Percentiles rank a stretch among this genome's conserved stretches.
Evolutionary conservation across 176 grass and related monocot genomes (phyloP).

Genomic region (Oryza rufipogon): DNA sequence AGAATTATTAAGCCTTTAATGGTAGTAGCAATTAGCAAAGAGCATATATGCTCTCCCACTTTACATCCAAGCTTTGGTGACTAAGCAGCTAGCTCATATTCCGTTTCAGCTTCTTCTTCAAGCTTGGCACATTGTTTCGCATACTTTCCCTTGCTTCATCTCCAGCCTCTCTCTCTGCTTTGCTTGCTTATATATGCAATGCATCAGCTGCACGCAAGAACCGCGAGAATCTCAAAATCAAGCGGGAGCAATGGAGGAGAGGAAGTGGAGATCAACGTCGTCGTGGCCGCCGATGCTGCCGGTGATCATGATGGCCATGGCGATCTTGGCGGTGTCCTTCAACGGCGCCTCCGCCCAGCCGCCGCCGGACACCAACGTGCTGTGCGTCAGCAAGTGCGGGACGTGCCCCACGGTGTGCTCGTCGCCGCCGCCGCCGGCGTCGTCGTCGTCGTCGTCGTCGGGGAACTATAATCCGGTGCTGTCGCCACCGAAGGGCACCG

Average conservation of each 20-base stretch:
- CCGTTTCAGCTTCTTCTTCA: constrained; percentile 37
- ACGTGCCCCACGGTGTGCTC: constrained; percentile 69
- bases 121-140: too few relatives aligned
- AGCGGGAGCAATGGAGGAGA: neutral
- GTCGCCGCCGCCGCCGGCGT: constrained; percentile 29
- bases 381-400: constrained; percentile 77
- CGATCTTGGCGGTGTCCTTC: neutral
- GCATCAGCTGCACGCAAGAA: neutral
- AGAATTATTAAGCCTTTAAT: constrained; percentile 25
- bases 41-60: constrained; percentile 42
- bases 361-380: constrained; percentile 49
- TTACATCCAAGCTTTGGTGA: constrained; percentile 39
- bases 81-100: constrained; percentile 36
- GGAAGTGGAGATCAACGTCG: neutral
- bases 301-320: neutral
- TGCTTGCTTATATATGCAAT: constrained; percentile 27
- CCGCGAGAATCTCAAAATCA: neutral
- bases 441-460: neutral
- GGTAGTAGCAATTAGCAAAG: neutral
- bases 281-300: neutral
- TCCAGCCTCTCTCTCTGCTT: neutral
- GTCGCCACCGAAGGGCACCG: neutral
- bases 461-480: neutral
- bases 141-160: too few relatives aligned
- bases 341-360: neutral